Conservation (phyloP, 2,329 filamentous ascomycete genomes). For the Clonostachys byssicola region DNA sequence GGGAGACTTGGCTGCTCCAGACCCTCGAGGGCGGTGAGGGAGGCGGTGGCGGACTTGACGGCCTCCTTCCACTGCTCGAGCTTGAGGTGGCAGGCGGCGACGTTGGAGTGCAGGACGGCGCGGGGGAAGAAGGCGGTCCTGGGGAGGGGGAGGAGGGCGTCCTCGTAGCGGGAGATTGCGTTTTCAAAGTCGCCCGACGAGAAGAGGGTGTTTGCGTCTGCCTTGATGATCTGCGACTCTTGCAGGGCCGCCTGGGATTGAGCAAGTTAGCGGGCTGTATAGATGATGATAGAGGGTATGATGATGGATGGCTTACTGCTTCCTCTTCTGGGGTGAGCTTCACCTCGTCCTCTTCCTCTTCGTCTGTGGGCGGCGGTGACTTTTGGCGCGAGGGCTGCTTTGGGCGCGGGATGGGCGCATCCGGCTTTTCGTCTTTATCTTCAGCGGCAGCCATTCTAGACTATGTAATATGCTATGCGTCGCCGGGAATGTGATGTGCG, state of each 20-base stretch:
- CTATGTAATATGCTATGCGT: no score
- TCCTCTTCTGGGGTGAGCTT: conserved; percentile 53
- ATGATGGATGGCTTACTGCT: conserved; percentile 32
- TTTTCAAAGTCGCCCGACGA: conserved; percentile 64
- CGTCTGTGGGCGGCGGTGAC: no score
- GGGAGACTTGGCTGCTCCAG: conserved; percentile 40
- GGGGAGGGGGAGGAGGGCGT: conserved; percentile 74
- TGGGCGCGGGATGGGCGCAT: no score
- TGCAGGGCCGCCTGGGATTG: conserved; percentile 55
- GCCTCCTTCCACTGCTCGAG: conserved; percentile 82
- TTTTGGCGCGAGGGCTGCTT: no score
- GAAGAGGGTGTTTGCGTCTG: conserved; percentile 78
- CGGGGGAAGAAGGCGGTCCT: conserved; percentile 78
- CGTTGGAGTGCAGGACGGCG: conserved; percentile 83
- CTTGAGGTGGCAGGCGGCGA: conserved; percentile 85
- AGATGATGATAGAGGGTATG: background rate
- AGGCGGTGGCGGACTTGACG: conserved; percentile 66
- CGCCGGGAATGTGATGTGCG: no score
- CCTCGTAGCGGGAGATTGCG: conserved; percentile 79
- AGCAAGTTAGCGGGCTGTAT: background rate
- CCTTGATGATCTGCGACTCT: conserved; percentile 70
- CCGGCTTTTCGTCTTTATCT: no score
- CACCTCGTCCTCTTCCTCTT: conserved; percentile 8
- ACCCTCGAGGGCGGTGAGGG: conserved; percentile 68
- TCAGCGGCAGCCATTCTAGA: no score